Evolutionary conservation across 441 rosid species (phyloP).

Genomic region (Lepidium campestre): DNA sequence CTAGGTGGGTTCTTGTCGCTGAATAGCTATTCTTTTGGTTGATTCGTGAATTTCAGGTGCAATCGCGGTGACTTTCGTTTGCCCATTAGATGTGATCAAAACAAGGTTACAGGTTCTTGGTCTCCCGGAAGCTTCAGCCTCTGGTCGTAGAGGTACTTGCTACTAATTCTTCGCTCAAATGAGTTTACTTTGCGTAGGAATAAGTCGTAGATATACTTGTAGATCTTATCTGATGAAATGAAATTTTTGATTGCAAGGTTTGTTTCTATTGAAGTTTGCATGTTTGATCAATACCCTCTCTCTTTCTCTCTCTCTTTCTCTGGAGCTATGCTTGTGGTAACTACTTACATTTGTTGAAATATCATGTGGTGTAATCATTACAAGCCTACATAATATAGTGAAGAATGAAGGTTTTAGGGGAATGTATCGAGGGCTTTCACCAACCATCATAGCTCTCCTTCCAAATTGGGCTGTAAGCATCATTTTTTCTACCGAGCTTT

Average conservation of each 20-base stretch:
- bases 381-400: constrained; percentile 57
- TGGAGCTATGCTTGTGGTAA: not conserved
- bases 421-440: constrained; percentile 91
- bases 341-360: not conserved
- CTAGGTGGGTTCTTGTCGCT: not conserved
- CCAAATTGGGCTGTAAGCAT: constrained; percentile 95
- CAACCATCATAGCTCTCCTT: constrained; percentile 83
- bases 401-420: constrained; percentile 76
- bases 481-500: not conserved
- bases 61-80: constrained; percentile 85
- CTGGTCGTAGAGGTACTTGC: constrained; percentile 54
- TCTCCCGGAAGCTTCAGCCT: constrained; percentile 46
- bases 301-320: not conserved
- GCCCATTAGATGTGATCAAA: constrained; percentile 97
- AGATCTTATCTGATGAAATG: not conserved
- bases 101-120: constrained; percentile 91
- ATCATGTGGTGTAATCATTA: constrained; percentile 72
- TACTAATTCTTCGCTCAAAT: not conserved
- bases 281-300: constrained; percentile 10
- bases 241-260: not conserved
- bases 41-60: constrained; percentile 47
- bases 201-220: not conserved
- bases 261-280: not conserved
- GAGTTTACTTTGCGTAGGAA: not conserved
- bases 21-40: not conserved